Conservation (phyloP, 2,329 filamentous ascomycete genomes). For the Trichophyton verrucosum region DNA sequence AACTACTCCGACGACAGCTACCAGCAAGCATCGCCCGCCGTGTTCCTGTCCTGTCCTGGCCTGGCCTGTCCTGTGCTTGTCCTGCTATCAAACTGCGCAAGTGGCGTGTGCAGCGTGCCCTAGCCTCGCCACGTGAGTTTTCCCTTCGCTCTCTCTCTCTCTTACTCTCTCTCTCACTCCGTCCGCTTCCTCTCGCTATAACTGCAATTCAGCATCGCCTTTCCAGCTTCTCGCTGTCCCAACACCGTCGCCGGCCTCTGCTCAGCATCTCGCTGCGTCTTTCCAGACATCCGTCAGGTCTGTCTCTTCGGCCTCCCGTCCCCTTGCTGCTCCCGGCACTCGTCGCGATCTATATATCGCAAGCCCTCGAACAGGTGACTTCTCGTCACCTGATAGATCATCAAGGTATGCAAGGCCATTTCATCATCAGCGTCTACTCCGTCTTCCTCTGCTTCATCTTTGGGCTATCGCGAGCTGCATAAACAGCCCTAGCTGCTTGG, state of each 20-base stretch:
- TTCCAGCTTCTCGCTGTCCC: background rate
- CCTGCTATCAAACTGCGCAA: conserved; percentile 3
- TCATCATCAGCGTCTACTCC: conserved; percentile 2
- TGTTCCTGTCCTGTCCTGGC: background rate
- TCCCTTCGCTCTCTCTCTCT: conserved; percentile 6
- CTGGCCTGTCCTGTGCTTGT: background rate
- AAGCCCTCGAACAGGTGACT: conserved; percentile 12
- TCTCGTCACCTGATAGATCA: conserved; percentile 16
- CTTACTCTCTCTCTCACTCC: background rate
- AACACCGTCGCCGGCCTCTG: background rate
- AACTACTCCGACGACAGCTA: background rate
- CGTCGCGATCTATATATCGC: conserved; percentile 14
- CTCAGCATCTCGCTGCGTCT: background rate
- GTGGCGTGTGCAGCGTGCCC: conserved; percentile 5
- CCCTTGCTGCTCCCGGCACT: background rate
- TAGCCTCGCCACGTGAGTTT: conserved; percentile 13
- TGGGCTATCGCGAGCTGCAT: background rate
- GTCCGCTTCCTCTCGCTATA: conserved; percentile 12
- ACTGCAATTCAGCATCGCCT: conserved; percentile 2
- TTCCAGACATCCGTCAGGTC: background rate
- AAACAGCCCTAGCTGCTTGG: background rate
- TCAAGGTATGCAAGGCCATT: conserved; percentile 10
- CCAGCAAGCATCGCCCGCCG: background rate
- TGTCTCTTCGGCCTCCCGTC: background rate
- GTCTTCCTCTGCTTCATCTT: background rate